These are phyloP conservation scores for Leptographium lundbergii DNA, from an alignment of 2,329 filamentous ascomycete species.

Conservation along the genomic window DNA sequence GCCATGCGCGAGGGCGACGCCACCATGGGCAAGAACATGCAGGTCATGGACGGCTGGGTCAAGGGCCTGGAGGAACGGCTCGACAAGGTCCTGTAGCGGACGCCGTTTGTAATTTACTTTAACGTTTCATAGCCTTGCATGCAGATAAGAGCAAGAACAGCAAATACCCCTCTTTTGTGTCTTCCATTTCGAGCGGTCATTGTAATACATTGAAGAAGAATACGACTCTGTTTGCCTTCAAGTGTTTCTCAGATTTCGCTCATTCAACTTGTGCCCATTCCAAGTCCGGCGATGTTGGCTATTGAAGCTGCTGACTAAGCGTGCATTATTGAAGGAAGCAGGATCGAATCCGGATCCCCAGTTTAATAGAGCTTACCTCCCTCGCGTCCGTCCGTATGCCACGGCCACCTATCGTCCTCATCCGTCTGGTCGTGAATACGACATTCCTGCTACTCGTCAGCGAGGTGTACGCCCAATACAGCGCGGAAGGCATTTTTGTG, in stretches of 20 bases:
- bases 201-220: background rate
- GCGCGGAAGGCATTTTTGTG: background rate
- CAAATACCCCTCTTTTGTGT: background rate
- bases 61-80: slow-evolving; percentile 73
- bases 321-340: no score
- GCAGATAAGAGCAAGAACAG: background rate
- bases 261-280: no score
- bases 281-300: no score
- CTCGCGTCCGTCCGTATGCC: no score
- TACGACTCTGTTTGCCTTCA: background rate
- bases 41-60: slow-evolving; percentile 80
- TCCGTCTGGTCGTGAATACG: no score
- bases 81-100: slow-evolving; percentile 35
- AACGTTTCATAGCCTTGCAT: background rate
- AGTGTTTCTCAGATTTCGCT: background rate
- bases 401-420: no score
- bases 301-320: no score
- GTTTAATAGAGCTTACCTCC: no score
- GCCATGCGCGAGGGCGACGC: slow-evolving; percentile 58
- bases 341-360: no score
- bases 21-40: slow-evolving; percentile 66
- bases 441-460: background rate
- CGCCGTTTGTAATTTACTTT: background rate
- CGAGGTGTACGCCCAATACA: background rate
- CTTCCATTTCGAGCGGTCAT: background rate